Evolutionary conservation across 164 flowering plant species (phyloP).

Genomic region (Annona cherimola): DNA sequence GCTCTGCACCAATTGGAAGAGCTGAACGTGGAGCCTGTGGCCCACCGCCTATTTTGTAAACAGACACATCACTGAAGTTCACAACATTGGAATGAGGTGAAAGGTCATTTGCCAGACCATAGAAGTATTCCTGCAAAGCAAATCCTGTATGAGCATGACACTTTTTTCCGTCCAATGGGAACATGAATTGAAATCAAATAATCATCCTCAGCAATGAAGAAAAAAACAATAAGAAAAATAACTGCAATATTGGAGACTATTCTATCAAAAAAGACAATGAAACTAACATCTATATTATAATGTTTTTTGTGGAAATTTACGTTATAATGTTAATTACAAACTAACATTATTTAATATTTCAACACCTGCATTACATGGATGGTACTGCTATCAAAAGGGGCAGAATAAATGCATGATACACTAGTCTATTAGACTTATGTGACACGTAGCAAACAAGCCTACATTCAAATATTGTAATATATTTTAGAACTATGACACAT

Average conservation of each 20-base stretch:
- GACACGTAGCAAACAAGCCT: no score
- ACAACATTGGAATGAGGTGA: slow-evolving; percentile 77
- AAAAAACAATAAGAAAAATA: background rate
- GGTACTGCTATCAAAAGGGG: no score
- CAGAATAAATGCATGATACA: no score
- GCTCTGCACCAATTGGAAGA: slow-evolving; percentile 93
- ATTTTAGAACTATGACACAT: no score
- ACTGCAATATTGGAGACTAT: background rate
- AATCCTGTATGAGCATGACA: slow-evolving; percentile 5
- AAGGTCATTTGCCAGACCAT: slow-evolving; percentile 81
- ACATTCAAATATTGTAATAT: no score
- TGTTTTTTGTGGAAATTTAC: no score
- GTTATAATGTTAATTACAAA: no score
- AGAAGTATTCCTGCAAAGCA: slow-evolving; percentile 77
- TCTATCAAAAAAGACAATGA: no score
- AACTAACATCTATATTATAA: no score
- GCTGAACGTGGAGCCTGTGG: slow-evolving; percentile 99
- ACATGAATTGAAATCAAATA: background rate
- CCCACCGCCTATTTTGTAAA: slow-evolving; percentile 87
- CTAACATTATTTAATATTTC: no score
- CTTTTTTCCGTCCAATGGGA: background rate
- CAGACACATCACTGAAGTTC: slow-evolving; percentile 64
- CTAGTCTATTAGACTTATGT: no score
- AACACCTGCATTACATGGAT: no score
- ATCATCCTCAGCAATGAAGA: background rate